Evolutionary conservation across 1,284 basidiomycete genomes (phyloP).

Genomic region (Cryptococcus sp.): DNA sequence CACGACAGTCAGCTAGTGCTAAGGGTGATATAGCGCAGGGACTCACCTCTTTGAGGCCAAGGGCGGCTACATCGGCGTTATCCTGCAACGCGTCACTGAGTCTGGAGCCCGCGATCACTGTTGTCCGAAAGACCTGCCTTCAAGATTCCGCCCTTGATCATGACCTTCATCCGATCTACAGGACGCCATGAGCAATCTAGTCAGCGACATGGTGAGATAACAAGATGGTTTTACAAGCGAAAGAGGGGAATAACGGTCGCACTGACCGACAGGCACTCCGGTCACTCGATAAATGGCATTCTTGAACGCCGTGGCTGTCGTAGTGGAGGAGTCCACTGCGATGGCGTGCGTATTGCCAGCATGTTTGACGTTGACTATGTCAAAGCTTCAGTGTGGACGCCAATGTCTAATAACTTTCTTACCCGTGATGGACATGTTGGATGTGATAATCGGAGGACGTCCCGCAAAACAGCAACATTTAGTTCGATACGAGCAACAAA

Average conservation of each 20-base stretch:
- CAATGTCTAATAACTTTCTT: too few relatives aligned
- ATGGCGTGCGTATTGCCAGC: conserved; percentile 70
- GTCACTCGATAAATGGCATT: conserved; percentile 76
- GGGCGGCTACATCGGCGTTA: conserved; percentile 73
- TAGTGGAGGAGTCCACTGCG: conserved; percentile 59
- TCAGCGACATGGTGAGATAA: background rate
- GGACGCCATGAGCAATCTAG: conserved; percentile 24
- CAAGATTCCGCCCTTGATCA: conserved; percentile 82
- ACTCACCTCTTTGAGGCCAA: conserved; percentile 25
- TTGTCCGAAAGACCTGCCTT: conserved; percentile 18
- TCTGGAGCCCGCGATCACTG: background rate
- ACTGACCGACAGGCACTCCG: conserved; percentile 67
- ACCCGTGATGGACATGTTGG: too few relatives aligned
- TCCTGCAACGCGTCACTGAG: conserved; percentile 59
- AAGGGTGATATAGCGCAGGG: background rate
- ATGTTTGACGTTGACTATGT: conserved; percentile 80
- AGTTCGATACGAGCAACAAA: too few relatives aligned
- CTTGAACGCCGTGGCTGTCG: conserved; percentile 69
- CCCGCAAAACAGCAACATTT: too few relatives aligned
- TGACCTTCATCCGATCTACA: conserved; percentile 88
- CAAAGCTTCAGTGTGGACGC: background rate
- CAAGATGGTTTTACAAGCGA: background rate
- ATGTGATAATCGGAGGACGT: too few relatives aligned
- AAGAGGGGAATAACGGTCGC: background rate
- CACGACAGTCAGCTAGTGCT: conserved; percentile 25